Evolutionary conservation across 2,329 filamentous ascomycete genomes (phyloP).

Genomic region (Hymenoscyphus infarciens): DNA sequence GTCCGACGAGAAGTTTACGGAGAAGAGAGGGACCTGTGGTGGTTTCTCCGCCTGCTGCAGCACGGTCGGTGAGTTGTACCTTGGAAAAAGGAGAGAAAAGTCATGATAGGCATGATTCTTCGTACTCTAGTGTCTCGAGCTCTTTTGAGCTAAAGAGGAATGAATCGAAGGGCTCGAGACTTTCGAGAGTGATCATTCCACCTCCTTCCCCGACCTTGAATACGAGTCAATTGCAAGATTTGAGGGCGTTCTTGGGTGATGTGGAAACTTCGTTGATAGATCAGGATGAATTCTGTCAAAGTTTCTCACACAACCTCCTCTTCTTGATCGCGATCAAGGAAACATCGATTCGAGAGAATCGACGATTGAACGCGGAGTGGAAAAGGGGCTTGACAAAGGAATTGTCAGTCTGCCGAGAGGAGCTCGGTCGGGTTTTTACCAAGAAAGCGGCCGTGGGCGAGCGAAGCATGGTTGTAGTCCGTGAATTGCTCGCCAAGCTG

Average conservation of each 20-base stretch:
- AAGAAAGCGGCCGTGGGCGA: neutral
- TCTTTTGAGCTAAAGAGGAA: slow-evolving; percentile 4
- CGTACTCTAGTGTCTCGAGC: slow-evolving; percentile 4
- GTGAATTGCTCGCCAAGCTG: neutral
- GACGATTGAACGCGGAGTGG: slow-evolving; percentile 7
- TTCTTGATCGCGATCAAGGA: slow-evolving; percentile 12
- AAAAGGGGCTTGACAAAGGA: slow-evolving; percentile 7
- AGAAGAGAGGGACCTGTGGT: slow-evolving; percentile 3
- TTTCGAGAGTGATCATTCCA: neutral
- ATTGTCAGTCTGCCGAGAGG: slow-evolving; percentile 7
- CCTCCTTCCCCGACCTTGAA: neutral
- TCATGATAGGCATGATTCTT: slow-evolving; percentile 11
- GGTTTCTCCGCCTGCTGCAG: neutral
- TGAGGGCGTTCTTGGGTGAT: neutral
- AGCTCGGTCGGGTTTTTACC: slow-evolving; percentile 7
- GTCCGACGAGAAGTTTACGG: neutral
- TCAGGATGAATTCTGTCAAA: neutral
- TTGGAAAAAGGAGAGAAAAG: slow-evolving; percentile 1
- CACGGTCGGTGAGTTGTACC: neutral
- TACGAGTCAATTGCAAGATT: neutral
- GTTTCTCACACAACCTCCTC: slow-evolving; percentile 9
- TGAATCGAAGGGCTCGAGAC: neutral
- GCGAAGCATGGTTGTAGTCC: slow-evolving; percentile 6
- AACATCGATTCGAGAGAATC: neutral
- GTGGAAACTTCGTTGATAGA: neutral